These are phyloP conservation scores for Simplicillium aogashimaense DNA, from an alignment of 2,329 filamentous ascomycete species.

Conservation along the genomic window DNA sequence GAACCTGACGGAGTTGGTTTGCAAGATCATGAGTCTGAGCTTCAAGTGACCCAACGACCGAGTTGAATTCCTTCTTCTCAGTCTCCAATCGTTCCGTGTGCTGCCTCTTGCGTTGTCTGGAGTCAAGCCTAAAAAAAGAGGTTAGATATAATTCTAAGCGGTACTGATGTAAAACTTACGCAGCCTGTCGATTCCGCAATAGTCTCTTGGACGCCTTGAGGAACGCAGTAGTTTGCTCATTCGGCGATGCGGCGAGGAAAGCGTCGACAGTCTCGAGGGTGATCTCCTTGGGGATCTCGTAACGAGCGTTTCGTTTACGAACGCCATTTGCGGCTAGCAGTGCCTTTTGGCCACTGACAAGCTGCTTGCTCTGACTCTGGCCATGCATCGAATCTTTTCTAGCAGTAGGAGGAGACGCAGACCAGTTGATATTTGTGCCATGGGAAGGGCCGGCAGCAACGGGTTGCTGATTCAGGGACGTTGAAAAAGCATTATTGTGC, in stretches of 20 bases:
- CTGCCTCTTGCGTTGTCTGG: slow-evolving; percentile 93
- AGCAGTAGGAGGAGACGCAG: slow-evolving; percentile 15
- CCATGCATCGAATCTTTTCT: slow-evolving; percentile 27
- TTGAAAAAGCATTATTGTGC: slow-evolving; percentile 28
- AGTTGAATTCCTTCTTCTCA: slow-evolving; percentile 87
- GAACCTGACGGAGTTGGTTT: too few relatives aligned
- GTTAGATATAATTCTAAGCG: slow-evolving; percentile 8
- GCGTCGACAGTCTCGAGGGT: slow-evolving; percentile 93
- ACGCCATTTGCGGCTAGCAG: slow-evolving; percentile 76
- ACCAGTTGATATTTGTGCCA: too few relatives aligned
- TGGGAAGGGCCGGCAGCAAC: too few relatives aligned
- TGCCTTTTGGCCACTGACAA: slow-evolving; percentile 66
- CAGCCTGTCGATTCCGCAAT: slow-evolving; percentile 89
- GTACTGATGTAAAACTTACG: slow-evolving; percentile 49
- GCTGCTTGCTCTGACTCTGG: slow-evolving; percentile 51
- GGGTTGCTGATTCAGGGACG: too few relatives aligned
- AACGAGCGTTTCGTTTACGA: slow-evolving; percentile 97
- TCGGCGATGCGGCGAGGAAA: slow-evolving; percentile 76
- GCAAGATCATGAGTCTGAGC: slow-evolving; percentile 47
- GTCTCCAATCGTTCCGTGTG: slow-evolving; percentile 94
- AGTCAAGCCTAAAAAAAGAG: slow-evolving; percentile 62
- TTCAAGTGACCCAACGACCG: slow-evolving; percentile 67
- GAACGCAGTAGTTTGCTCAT: slow-evolving; percentile 93
- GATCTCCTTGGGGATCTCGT: slow-evolving; percentile 90
- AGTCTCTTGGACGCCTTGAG: slow-evolving; percentile 97